Evolutionary conservation across 805 yeast genomes (phyloP).

Genomic region (Ogataea philodendri): DNA sequence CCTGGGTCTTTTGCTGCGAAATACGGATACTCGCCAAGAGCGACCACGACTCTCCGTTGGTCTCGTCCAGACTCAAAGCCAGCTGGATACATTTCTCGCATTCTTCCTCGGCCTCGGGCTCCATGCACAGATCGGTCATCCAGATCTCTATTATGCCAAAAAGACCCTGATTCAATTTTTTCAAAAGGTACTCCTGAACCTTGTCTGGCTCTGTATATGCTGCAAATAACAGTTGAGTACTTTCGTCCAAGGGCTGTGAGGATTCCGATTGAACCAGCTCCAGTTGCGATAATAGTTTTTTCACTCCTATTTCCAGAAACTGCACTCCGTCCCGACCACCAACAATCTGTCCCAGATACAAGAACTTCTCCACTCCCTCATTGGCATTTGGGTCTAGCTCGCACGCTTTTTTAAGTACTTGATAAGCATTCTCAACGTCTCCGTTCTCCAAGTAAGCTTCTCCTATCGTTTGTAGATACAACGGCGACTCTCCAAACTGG

Average conservation of each 20-base stretch:
- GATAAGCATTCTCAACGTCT: slow-evolving; percentile 74
- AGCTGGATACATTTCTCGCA: slow-evolving; percentile 71
- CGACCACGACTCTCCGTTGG: slow-evolving; percentile 79
- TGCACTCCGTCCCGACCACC: slow-evolving; percentile 78
- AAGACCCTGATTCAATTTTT: slow-evolving; percentile 71
- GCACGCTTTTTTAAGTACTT: slow-evolving; percentile 56
- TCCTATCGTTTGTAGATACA: slow-evolving; percentile 57
- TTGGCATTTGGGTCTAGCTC: slow-evolving; percentile 66
- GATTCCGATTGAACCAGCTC: slow-evolving; percentile 25
- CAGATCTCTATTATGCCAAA: slow-evolving; percentile 89
- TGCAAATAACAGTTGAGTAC: slow-evolving; percentile 24
- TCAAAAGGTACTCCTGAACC: slow-evolving; percentile 41
- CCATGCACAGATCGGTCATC: slow-evolving; percentile 98
- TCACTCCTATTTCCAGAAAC: slow-evolving; percentile 61
- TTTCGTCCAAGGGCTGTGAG: slow-evolving; percentile 18
- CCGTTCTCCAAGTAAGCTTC: slow-evolving; percentile 80
- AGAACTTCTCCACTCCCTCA: slow-evolving; percentile 74
- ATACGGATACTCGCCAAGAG: slow-evolving; percentile 83
- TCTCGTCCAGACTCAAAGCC: slow-evolving; percentile 56
- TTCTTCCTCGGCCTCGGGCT: slow-evolving; percentile 74
- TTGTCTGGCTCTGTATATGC: slow-evolving; percentile 29
- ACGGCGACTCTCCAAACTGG: slow-evolving; percentile 42
- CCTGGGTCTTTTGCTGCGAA: slow-evolving; percentile 73
- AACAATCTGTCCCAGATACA: slow-evolving; percentile 85
- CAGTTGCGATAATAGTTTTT: slow-evolving; percentile 43